Percentiles rank a stretch among this genome's conserved stretches.
phyloP scores from a whole-genome alignment of 108 stramenopile genomes.

The Fragilaria crotonensis region DNA sequence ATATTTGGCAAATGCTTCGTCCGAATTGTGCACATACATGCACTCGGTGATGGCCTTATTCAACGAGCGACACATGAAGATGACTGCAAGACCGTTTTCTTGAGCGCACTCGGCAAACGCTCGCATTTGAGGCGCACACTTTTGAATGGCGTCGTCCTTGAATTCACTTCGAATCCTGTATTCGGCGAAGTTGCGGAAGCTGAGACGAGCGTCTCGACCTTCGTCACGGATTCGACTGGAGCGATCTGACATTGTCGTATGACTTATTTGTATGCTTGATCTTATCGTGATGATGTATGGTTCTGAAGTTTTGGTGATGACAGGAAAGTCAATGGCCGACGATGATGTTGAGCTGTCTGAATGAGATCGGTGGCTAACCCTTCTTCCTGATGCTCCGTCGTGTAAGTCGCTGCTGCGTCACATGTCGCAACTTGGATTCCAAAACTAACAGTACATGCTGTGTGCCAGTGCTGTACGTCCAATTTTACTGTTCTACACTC shows the following conservation, averaged over 20 bases:
- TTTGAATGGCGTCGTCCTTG: conserved; percentile 70
- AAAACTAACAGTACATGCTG: no score
- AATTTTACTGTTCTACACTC: no score
- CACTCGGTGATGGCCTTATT: conserved; percentile 74
- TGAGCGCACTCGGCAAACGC: conserved; percentile 80
- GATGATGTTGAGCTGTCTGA: no score
- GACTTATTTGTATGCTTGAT: no score
- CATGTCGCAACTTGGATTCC: no score
- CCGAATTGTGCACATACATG: conserved; percentile 72
- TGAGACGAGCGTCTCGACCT: conserved; percentile 37
- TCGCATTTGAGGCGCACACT: conserved; percentile 55
- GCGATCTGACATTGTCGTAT: conserved; percentile 1
- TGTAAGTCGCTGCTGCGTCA: no score
- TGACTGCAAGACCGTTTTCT: conserved; percentile 73
- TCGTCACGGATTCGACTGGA: background rate
- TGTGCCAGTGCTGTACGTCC: no score
- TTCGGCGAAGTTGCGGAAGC: conserved; percentile 71
- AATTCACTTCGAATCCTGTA: conserved; percentile 78
- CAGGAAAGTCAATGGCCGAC: no score
- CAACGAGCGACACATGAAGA: conserved; percentile 69
- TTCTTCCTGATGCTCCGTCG: no score
- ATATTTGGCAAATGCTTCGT: conserved; percentile 74
- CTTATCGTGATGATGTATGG: no score
- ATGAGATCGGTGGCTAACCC: no score
- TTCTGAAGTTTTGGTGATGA: no score